A percentile compares a stretch with the other conserved stretches of the same genome.
Evolutionary conservation across 371 early-diverging fungal genomes (phyloP).

Genomic region (Mucor irregularis): DNA sequence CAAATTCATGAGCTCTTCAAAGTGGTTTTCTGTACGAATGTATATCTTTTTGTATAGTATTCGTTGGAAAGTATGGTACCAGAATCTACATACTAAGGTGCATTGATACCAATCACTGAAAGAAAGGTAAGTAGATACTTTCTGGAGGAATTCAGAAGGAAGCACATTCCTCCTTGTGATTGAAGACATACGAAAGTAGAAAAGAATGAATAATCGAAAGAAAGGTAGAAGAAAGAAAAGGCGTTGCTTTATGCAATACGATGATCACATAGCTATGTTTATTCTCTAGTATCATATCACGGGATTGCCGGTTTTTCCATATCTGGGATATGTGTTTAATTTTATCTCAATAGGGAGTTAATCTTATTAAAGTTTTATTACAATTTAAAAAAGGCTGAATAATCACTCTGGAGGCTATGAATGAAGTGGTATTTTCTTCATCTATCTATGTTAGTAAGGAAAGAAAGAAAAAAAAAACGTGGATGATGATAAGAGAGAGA

Average conservation of each 20-base stretch:
- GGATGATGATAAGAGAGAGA: not conserved
- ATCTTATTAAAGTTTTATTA: too few relatives aligned
- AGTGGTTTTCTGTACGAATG: constrained; percentile 7
- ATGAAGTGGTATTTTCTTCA: too few relatives aligned
- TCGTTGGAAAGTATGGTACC: constrained; percentile 15
- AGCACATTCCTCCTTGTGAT: not conserved
- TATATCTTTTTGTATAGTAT: constrained; percentile 3
- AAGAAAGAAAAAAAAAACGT: not conserved
- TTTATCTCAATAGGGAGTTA: too few relatives aligned
- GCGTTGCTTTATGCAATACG: too few relatives aligned
- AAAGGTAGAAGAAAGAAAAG: constrained; percentile 1
- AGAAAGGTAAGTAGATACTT: constrained; percentile 7
- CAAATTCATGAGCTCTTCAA: not conserved
- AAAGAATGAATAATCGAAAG: not conserved
- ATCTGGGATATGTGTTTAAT: too few relatives aligned
- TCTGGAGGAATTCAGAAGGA: constrained; percentile 15
- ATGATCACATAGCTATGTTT: too few relatives aligned
- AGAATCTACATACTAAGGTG: constrained; percentile 7
- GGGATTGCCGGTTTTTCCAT: too few relatives aligned
- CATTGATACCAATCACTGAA: constrained; percentile 3
- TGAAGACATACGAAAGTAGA: not conserved
- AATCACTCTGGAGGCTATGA: too few relatives aligned
- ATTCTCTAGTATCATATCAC: too few relatives aligned
- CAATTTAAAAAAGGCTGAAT: too few relatives aligned
- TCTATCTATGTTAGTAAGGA: not conserved